Conservation (phyloP, 345 rosid genomes). For the Excoecaria agallocha region DNA sequence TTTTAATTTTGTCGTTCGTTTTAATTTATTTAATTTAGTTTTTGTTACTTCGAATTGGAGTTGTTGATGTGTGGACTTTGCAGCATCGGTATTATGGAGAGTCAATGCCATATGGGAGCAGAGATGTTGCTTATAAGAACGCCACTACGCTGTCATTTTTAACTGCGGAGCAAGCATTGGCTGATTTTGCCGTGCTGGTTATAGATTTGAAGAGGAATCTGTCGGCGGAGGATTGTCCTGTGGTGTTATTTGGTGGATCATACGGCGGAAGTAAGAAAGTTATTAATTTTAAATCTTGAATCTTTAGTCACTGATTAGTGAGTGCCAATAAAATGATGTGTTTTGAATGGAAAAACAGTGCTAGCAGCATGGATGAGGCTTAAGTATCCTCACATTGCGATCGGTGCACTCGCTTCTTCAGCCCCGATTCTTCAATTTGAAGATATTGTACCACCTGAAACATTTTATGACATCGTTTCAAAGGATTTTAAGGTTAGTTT, state of each 20-base stretch:
- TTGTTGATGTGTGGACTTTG: slow-evolving; percentile 18
- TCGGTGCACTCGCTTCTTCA: slow-evolving; percentile 90
- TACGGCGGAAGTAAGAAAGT: slow-evolving; percentile 85
- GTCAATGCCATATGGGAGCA: slow-evolving; percentile 68
- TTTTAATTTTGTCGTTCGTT: background rate
- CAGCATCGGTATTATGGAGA: slow-evolving; percentile 88
- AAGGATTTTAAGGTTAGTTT: slow-evolving; percentile 62
- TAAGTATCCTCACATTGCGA: slow-evolving; percentile 84
- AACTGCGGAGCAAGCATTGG: slow-evolving; percentile 91
- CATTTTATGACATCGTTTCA: slow-evolving; percentile 83
- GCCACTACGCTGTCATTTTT: slow-evolving; percentile 62
- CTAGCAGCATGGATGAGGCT: slow-evolving; percentile 98
- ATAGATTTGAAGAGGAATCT: slow-evolving; percentile 73
- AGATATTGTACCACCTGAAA: slow-evolving; percentile 76
- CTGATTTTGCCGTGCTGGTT: slow-evolving; percentile 73
- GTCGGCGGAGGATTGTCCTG: slow-evolving; percentile 80
- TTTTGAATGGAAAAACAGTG: slow-evolving; percentile 59
- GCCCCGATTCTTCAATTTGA: slow-evolving; percentile 96
- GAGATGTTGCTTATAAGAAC: slow-evolving; percentile 66
- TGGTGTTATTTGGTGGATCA: slow-evolving; percentile 91
- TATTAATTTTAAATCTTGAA: background rate
- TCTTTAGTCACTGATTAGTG: background rate
- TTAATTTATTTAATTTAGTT: background rate
- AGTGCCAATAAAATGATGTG: background rate
- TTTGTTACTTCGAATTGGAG: background rate